phyloP scores from a whole-genome alignment of 371 early-diverging fungal species.

The Mortierella sp. region DNA sequence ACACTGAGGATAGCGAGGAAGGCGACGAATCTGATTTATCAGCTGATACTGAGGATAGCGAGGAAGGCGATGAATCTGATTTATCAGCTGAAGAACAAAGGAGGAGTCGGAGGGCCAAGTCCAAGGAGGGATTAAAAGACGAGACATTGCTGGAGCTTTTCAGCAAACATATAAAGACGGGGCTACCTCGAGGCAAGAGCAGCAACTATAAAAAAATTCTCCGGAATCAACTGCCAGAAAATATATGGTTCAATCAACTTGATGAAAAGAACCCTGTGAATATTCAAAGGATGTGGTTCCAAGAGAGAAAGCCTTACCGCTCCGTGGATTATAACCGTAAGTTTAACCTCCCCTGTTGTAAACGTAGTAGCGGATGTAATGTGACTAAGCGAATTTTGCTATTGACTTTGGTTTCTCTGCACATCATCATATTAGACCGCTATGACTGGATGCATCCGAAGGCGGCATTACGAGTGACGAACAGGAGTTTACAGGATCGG shows the following conservation, averaged over 20 bases:
- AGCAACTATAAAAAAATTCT: background rate
- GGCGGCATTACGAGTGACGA: slow-evolving; percentile 5
- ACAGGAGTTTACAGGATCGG: background rate
- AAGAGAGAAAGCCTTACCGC: slow-evolving; percentile 4
- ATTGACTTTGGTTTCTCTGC: background rate
- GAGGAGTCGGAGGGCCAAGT: too few relatives aligned
- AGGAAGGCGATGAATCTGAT: too few relatives aligned
- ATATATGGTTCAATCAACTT: background rate
- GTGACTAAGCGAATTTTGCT: background rate
- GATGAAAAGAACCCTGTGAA: background rate
- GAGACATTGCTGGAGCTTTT: background rate
- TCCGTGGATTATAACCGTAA: slow-evolving; percentile 31
- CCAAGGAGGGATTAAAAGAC: background rate
- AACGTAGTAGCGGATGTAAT: background rate
- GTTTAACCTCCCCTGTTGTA: slow-evolving; percentile 1
- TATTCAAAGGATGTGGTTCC: background rate
- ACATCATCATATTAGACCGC: slow-evolving; percentile 9
- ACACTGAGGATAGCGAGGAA: too few relatives aligned
- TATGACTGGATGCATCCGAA: slow-evolving; percentile 37
- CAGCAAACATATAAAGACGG: slow-evolving; percentile 1
- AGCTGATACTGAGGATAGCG: too few relatives aligned
- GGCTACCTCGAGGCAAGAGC: background rate
- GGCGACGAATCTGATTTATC: too few relatives aligned
- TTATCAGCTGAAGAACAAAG: too few relatives aligned
- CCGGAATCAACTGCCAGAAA: background rate